A percentile compares a stretch with the other conserved stretches of the same genome.
phyloP scores from a whole-genome alignment of 768 basidiomycete species.

The Xerocomellus chrysenteron region DNA sequence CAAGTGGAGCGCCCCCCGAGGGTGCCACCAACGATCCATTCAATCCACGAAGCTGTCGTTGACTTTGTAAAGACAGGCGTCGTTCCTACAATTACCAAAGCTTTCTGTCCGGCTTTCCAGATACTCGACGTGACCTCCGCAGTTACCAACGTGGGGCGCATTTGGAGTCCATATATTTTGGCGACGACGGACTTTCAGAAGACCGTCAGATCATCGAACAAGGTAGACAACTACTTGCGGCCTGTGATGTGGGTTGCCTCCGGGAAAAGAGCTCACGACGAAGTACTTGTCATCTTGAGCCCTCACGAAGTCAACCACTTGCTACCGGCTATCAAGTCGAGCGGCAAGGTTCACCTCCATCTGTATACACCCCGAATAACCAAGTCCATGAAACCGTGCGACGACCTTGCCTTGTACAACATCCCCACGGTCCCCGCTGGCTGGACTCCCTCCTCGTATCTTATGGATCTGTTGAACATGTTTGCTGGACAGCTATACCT shows the following conservation, averaged over 20 bases:
- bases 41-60: slow-evolving; percentile 19
- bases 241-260: slow-evolving; percentile 33
- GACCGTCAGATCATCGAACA: slow-evolving; percentile 4
- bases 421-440: slow-evolving; percentile 1
- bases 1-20: slow-evolving; percentile 37
- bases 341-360: slow-evolving; percentile 39
- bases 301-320: slow-evolving; percentile 40
- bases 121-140: slow-evolving; percentile 10
- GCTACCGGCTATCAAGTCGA: slow-evolving; percentile 35
- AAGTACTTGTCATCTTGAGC: slow-evolving; percentile 40
- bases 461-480: slow-evolving; percentile 28
- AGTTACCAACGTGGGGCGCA: slow-evolving; percentile 16
- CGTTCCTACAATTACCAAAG: slow-evolving; percentile 12
- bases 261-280: not conserved
- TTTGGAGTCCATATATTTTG: slow-evolving; percentile 20
- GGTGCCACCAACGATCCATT: slow-evolving; percentile 22
- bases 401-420: slow-evolving; percentile 27
- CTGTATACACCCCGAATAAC: slow-evolving; percentile 41
- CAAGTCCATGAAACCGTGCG: slow-evolving; percentile 35
- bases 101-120: slow-evolving; percentile 21
- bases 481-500: slow-evolving; percentile 36
- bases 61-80: slow-evolving; percentile 31
- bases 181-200: slow-evolving; percentile 17
- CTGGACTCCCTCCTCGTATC: not conserved
- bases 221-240: slow-evolving; percentile 21